Percentiles rank a stretch among this genome's conserved stretches.
These are phyloP conservation scores for Talaromyces borbonicus DNA, from an alignment of 495 filamentous ascomycete genomes.

Conservation along the genomic window DNA sequence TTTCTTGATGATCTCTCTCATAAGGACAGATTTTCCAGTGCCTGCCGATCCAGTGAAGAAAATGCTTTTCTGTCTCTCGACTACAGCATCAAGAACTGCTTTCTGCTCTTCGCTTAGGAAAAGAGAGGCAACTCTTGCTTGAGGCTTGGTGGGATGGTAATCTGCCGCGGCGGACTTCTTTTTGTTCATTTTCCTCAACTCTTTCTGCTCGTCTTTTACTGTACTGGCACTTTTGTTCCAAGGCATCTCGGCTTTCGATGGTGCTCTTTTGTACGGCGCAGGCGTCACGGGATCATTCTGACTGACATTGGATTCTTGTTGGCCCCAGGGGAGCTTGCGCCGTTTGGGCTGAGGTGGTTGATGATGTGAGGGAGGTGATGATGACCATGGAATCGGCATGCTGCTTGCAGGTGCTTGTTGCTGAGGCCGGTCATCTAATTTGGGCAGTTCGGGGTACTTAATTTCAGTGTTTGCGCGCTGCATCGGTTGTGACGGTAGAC, in stretches of 20 bases:
- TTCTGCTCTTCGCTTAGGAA: conserved; percentile 78
- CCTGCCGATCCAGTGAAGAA: conserved; percentile 98
- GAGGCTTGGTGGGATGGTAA: conserved; percentile 27
- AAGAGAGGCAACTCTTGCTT: conserved; percentile 44
- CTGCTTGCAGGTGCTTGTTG: conserved; percentile 37
- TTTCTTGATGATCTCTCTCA: conserved; percentile 77
- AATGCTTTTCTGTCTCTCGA: conserved; percentile 69
- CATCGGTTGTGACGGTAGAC: not conserved
- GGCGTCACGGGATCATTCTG: conserved; percentile 21
- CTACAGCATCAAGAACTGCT: conserved; percentile 70
- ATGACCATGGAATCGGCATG: conserved; percentile 51
- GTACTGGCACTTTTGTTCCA: conserved; percentile 83
- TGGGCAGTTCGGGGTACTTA: conserved; percentile 32
- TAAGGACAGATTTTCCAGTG: conserved; percentile 93
- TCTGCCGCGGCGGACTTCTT: conserved; percentile 31
- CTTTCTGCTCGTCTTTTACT: conserved; percentile 72
- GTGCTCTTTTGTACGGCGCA: conserved; percentile 32
- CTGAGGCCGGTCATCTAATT: conserved; percentile 10
- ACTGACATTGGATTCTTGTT: conserved; percentile 23
- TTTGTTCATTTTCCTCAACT: conserved; percentile 55
- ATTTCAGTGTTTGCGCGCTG: conserved; percentile 12
- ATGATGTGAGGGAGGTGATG: conserved; percentile 47
- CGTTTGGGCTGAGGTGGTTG: conserved; percentile 37
- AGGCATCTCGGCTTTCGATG: conserved; percentile 29
- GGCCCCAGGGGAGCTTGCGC: conserved; percentile 47